Percentiles rank a stretch among this genome's conserved stretches.
Conservation (phyloP, 2,329 filamentous ascomycete species). For the Penicillium sp. region DNA sequence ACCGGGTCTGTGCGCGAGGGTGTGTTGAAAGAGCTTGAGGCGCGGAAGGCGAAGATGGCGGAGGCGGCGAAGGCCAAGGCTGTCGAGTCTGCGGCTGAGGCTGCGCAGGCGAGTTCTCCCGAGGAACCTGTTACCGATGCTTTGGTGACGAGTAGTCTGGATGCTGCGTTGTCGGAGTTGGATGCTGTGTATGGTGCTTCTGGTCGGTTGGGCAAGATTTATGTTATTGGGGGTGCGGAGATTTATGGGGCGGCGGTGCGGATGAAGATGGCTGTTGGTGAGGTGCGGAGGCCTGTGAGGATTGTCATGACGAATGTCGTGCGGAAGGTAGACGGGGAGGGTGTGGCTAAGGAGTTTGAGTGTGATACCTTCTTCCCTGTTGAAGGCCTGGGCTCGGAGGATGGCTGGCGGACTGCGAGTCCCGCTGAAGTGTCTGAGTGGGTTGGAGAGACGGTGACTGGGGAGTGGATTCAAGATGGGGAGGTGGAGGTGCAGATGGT, state of each 20-base stretch:
- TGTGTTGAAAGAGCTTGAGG: constrained; percentile 40
- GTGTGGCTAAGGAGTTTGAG: constrained; percentile 38
- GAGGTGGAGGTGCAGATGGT: constrained; percentile 53
- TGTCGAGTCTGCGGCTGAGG: constrained; percentile 1
- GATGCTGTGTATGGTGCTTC: constrained; percentile 26
- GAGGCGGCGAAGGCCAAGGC: constrained; percentile 19
- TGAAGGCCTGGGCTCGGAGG: constrained; percentile 33
- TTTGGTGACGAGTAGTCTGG: constrained; percentile 61
- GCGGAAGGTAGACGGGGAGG: constrained; percentile 25
- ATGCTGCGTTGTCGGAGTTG: constrained; percentile 55
- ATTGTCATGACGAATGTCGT: constrained; percentile 47
- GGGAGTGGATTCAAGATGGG: constrained; percentile 51
- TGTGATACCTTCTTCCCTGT: constrained; percentile 54
- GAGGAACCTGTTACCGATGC: constrained; percentile 34
- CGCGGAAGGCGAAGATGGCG: constrained; percentile 28
- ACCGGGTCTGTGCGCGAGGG: constrained; percentile 32
- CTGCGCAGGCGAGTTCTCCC: not conserved
- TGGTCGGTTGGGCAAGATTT: constrained; percentile 60
- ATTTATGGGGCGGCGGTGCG: constrained; percentile 74
- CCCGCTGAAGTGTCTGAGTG: constrained; percentile 41
- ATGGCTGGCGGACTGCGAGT: constrained; percentile 38
- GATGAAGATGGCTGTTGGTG: constrained; percentile 11
- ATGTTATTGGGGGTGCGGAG: constrained; percentile 87
- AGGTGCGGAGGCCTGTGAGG: constrained; percentile 26
- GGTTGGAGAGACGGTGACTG: constrained; percentile 46